Conservation (phyloP, 371 early-diverging fungal species). For the Saksenaea oblongispora region DNA sequence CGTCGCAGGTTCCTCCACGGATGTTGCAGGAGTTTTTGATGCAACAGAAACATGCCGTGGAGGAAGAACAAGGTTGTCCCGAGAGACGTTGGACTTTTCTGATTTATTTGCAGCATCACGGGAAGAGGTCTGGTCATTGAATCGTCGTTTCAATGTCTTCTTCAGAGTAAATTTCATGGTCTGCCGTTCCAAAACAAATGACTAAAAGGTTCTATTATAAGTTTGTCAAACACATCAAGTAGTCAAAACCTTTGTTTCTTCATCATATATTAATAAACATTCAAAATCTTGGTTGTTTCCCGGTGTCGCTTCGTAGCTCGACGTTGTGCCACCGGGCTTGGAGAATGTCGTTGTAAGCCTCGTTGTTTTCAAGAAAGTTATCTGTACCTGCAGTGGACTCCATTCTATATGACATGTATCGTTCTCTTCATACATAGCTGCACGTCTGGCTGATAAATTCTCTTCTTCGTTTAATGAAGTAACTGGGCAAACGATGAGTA, state of each 20-base stretch:
- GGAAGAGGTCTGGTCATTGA: background rate
- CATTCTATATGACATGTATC: background rate
- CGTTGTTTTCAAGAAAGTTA: background rate
- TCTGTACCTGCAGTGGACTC: background rate
- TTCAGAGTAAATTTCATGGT: background rate
- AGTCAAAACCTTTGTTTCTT: background rate
- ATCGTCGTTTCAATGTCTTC: slow-evolving; percentile 1
- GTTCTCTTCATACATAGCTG: background rate
- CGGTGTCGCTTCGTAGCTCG: background rate
- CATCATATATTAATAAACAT: background rate
- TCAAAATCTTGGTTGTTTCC: background rate
- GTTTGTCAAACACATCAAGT: background rate
- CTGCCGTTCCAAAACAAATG: background rate
- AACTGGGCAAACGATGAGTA: background rate
- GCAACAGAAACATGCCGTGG: background rate
- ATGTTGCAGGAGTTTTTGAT: background rate
- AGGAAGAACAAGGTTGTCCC: background rate
- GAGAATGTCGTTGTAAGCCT: background rate
- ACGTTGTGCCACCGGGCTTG: background rate
- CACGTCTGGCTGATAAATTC: background rate
- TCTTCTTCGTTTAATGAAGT: background rate
- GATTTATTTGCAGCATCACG: background rate
- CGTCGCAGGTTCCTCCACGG: background rate
- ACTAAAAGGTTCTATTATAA: background rate
- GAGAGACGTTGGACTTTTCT: background rate